Evolutionary conservation across 768 basidiomycete genomes (phyloP).

Genomic region (Boletellus ananas): DNA sequence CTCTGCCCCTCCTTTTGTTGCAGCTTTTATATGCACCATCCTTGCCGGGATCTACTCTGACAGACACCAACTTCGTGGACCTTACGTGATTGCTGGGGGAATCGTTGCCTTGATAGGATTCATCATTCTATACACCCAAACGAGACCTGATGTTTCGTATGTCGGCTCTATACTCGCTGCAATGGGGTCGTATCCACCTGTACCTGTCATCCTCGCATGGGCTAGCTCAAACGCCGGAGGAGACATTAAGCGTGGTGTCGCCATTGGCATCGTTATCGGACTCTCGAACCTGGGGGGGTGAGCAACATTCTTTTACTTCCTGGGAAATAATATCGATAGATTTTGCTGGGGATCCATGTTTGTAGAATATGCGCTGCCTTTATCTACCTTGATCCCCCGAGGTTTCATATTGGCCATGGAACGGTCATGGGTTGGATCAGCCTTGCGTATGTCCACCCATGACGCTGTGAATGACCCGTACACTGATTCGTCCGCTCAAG

Average conservation of each 20-base stretch:
- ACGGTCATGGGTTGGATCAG: constrained; percentile 25
- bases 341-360: constrained; percentile 10
- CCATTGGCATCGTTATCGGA: constrained; percentile 48
- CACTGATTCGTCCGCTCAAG: constrained; percentile 16
- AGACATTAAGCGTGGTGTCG: constrained; percentile 45
- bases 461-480: background rate
- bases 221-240: constrained; percentile 51
- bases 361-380: constrained; percentile 37
- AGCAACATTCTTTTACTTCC: background rate
- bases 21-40: constrained; percentile 39
- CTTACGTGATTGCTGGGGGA: constrained; percentile 41
- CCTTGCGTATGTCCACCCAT: constrained; percentile 8
- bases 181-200: constrained; percentile 45
- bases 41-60: constrained; percentile 39
- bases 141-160: constrained; percentile 28
- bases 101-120: constrained; percentile 45
- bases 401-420: constrained; percentile 33
- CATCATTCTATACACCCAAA: constrained; percentile 39
- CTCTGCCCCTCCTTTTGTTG: constrained; percentile 45
- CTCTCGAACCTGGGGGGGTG: constrained; percentile 52
- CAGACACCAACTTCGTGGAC: constrained; percentile 39
- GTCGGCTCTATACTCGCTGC: constrained; percentile 45
- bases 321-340: too few species aligned
- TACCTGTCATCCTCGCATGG: constrained; percentile 49
- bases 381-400: constrained; percentile 36